Conservation (phyloP, 257 asterid species). For the Gentiana straminea region DNA sequence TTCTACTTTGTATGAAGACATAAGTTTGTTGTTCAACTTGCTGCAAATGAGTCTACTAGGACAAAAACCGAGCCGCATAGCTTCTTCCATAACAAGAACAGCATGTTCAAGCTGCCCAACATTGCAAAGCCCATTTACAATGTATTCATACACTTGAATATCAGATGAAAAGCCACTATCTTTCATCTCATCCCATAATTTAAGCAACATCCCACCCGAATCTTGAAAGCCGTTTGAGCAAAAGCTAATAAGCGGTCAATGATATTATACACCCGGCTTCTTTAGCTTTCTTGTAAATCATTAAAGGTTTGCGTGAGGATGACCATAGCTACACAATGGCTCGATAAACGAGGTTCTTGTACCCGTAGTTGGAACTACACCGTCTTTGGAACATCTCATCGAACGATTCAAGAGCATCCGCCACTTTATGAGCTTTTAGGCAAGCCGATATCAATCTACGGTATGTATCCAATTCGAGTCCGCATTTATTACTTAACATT, state of each 20-base stretch:
- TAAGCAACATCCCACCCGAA: conserved; percentile 70
- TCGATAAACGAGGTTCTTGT: conserved; percentile 47
- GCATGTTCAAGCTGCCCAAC: conserved; percentile 70
- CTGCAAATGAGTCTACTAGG: conserved; percentile 71
- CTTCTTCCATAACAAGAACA: conserved; percentile 65
- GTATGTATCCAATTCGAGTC: conserved; percentile 59
- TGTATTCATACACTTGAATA: conserved; percentile 61
- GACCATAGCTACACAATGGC: conserved; percentile 80
- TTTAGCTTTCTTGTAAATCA: conserved; percentile 68
- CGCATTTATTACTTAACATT: conserved; percentile 35
- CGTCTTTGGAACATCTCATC: conserved; percentile 67
- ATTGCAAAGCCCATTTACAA: conserved; percentile 73
- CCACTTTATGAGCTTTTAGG: conserved; percentile 54
- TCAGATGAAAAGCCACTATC: conserved; percentile 67
- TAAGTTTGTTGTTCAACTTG: conserved; percentile 60
- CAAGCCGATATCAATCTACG: conserved; percentile 39
- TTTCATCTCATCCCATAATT: conserved; percentile 75
- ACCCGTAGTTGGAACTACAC: conserved; percentile 57
- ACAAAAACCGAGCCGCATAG: conserved; percentile 48
- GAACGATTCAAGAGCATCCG: conserved; percentile 75
- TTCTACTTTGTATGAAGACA: conserved; percentile 58
- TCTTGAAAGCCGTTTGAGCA: conserved; percentile 71
- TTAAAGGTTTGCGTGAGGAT: conserved; percentile 87
- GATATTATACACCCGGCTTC: conserved; percentile 67
- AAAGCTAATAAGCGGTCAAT: conserved; percentile 51